Evolutionary conservation across 495 filamentous ascomycete genomes (phyloP).

Genomic region (Neurospora terricola): DNA sequence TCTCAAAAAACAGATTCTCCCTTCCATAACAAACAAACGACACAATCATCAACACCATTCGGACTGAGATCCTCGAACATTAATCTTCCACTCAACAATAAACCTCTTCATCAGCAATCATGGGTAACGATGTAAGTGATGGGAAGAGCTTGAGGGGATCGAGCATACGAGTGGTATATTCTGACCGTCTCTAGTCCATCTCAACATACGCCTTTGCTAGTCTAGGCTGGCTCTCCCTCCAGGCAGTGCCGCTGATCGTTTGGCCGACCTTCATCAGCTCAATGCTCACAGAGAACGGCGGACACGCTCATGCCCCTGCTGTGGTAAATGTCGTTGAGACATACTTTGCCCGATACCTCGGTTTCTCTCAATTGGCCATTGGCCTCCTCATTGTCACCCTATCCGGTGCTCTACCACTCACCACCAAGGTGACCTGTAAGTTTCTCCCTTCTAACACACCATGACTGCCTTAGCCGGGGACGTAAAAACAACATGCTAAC

Average conservation of each 20-base stretch:
- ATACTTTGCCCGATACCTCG: slow-evolving; percentile 64
- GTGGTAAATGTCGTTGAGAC: slow-evolving; percentile 47
- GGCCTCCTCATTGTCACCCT: slow-evolving; percentile 56
- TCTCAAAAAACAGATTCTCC: not conserved
- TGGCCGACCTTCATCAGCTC: slow-evolving; percentile 58
- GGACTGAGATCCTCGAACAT: not conserved
- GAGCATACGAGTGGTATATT: not conserved
- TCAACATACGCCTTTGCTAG: slow-evolving; percentile 57
- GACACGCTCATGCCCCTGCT: not conserved
- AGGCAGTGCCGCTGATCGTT: slow-evolving; percentile 53
- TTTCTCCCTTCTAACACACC: slow-evolving; percentile 3
- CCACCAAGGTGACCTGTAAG: slow-evolving; percentile 28
- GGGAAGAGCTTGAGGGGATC: not conserved
- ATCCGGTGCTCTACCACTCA: slow-evolving; percentile 67
- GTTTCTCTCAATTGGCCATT: slow-evolving; percentile 56
- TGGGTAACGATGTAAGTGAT: not conserved
- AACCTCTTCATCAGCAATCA: not conserved
- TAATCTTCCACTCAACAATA: not conserved
- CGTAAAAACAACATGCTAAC: not conserved
- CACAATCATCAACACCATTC: not conserved
- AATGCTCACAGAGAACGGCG: not conserved
- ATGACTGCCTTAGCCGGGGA: not conserved
- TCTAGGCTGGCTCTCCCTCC: slow-evolving; percentile 54
- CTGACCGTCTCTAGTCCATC: slow-evolving; percentile 42
- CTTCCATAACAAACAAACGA: not conserved